These are phyloP conservation scores for Letharia columbiana DNA, from an alignment of 495 filamentous ascomycete genomes.

Conservation along the genomic window DNA sequence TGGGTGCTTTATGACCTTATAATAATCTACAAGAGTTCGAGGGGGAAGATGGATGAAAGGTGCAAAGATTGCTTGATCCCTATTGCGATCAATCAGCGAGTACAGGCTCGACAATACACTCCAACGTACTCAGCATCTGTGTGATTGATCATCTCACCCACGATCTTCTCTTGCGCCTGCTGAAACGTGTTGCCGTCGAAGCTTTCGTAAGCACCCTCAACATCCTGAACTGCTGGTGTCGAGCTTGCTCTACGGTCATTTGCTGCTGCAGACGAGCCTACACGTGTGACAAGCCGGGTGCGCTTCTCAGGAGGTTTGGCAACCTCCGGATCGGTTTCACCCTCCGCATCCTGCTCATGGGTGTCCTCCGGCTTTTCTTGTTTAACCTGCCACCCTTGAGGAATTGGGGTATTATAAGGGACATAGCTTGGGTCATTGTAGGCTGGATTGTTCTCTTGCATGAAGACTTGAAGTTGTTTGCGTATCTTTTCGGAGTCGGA, in stretches of 20 bases:
- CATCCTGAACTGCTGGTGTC: constrained; percentile 35
- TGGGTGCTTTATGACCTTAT: constrained; percentile 62
- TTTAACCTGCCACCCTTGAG: constrained; percentile 27
- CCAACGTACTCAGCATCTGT: constrained; percentile 20
- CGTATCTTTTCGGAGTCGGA: constrained; percentile 68
- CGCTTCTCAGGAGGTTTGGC: constrained; percentile 21
- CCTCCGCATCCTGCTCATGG: constrained; percentile 31
- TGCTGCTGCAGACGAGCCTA: constrained; percentile 26
- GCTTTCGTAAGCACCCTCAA: constrained; percentile 40
- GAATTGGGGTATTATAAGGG: constrained; percentile 55
- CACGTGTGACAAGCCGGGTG: constrained; percentile 30
- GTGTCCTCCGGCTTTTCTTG: constrained; percentile 29
- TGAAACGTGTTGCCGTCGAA: constrained; percentile 64
- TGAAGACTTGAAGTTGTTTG: constrained; percentile 65
- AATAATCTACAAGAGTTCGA: constrained; percentile 62
- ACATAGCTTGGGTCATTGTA: constrained; percentile 54
- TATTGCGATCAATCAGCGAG: constrained; percentile 24
- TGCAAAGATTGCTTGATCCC: constrained; percentile 48
- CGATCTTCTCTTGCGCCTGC: constrained; percentile 71
- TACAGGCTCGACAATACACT: background rate
- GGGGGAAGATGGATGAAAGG: constrained; percentile 60
- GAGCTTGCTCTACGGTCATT: constrained; percentile 37
- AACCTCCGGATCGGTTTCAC: constrained; percentile 25
- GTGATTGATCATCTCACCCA: constrained; percentile 36
- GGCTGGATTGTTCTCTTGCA: constrained; percentile 66